Evolutionary conservation across 2,329 filamentous ascomycete genomes (phyloP), one percentile per base, ranked within the genome.

Genomic region (Hypoxylon sp.): DNA sequence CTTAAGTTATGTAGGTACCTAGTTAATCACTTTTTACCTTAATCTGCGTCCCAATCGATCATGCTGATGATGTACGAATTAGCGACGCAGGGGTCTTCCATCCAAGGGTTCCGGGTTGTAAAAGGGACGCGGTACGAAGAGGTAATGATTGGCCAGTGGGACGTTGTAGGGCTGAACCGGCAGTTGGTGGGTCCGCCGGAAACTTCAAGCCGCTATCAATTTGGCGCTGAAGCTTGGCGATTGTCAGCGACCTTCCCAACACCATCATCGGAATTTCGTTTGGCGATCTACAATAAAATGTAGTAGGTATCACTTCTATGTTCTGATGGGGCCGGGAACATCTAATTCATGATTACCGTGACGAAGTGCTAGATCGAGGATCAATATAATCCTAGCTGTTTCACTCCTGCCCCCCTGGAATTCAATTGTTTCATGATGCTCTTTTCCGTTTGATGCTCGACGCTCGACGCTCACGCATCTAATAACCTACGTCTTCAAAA

Each of bases 111-210:
- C 11, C 31, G 6, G 6, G 37, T 42, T 17, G n/a, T 42, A n/a
- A 19, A 17, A 42, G 37, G n/a, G 6, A 19, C 15, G 37, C 4
- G 37, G 6, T 42, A 7, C n/a, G 17, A 7, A 42, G n/a, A 42
- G 5, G n/a, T 37, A 37, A 47, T 47, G n/a, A n/a, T n/a, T n/a
- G 17, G 24, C 24, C 24, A 32, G 31, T 8, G 10, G 7, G 31
- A 62, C 56, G 65, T 65, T 51, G 60, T 58, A 62, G 57, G 61
- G 65, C 57, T 68, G 52, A 50, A 50, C 29, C 31, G 11, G 29
- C 10, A n/a, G n/a, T n/a, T n/a, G n/a, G n/a, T 6, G 31, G 31
- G 31, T 7, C 8, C 32, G 32, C 32, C 32, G 35, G 13, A 32
- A 51, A 19, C 27, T 32, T 8, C 15, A 17, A 37, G 42, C 10